These are phyloP conservation scores for Cornus kousa DNA, from an alignment of 148 eudicot species.

Conservation along the genomic window DNA sequence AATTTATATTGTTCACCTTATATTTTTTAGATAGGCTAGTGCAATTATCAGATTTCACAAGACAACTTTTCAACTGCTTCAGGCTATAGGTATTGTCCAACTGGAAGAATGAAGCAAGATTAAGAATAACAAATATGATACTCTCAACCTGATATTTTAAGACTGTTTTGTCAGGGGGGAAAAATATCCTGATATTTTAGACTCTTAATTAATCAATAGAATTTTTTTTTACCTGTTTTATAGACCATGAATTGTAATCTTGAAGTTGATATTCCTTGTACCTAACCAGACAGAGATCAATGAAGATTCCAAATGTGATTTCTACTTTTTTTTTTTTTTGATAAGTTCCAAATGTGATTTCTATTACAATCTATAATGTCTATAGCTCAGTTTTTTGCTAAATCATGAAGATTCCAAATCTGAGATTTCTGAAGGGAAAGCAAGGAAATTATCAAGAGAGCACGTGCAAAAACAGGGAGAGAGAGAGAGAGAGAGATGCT, in stretches of 20 bases:
- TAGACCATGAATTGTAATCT: slow-evolving; percentile 81
- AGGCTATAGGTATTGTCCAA: slow-evolving; percentile 72
- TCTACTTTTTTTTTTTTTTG: too few species aligned
- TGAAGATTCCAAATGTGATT: background rate
- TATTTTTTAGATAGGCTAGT: slow-evolving; percentile 60
- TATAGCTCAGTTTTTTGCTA: background rate
- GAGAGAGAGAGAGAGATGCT: too few species aligned
- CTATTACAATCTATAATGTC: background rate
- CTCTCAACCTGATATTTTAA: too few species aligned
- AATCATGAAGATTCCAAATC: background rate
- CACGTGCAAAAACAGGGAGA: too few species aligned
- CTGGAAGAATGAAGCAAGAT: slow-evolving; percentile 33
- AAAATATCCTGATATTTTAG: too few species aligned
- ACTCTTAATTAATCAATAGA: background rate
- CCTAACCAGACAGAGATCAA: slow-evolving; percentile 35
- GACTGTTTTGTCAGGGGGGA: too few species aligned
- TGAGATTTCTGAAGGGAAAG: background rate
- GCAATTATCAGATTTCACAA: slow-evolving; percentile 75
- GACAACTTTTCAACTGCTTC: slow-evolving; percentile 80
- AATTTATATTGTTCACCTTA: slow-evolving; percentile 42
- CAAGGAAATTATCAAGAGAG: too few species aligned
- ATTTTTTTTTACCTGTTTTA: slow-evolving; percentile 52
- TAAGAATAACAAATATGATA: background rate
- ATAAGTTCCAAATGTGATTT: background rate
- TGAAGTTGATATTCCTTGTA: slow-evolving; percentile 82